These are phyloP conservation scores for Bolboschoenoplectus hybrid DNA, from an alignment of 202 grass and related monocot species.

Conservation along the genomic window DNA sequence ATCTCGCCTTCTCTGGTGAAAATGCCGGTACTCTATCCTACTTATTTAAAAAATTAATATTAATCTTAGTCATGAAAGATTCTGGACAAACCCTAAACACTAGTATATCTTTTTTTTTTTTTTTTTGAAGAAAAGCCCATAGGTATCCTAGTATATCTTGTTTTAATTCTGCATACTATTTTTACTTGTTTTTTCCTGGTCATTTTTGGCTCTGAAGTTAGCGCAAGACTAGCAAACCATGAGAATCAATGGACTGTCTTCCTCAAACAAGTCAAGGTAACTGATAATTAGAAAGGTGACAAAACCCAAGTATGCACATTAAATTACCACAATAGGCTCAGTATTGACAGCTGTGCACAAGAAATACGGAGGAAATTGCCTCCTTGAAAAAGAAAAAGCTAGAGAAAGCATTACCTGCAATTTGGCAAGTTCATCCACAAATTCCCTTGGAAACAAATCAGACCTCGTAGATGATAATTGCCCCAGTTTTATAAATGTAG, in stretches of 20 bases:
- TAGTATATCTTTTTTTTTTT: too few species aligned
- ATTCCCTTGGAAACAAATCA: constrained; percentile 90
- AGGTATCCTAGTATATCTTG: neutral
- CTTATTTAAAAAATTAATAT: constrained; percentile 8
- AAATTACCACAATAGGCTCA: neutral
- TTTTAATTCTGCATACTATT: neutral
- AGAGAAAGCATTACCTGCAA: constrained; percentile 66
- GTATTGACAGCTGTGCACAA: neutral
- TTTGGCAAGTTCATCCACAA: constrained; percentile 96
- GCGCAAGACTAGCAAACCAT: neutral
- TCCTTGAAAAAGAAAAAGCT: neutral
- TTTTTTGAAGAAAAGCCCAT: too few species aligned
- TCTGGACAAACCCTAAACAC: neutral
- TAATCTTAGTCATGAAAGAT: constrained; percentile 18
- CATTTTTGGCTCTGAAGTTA: neutral
- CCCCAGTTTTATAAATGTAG: constrained; percentile 95
- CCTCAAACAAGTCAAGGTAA: neutral
- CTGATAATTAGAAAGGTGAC: constrained; percentile 5
- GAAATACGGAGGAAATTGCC: neutral
- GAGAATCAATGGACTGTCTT: neutral
- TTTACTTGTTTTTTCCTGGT: neutral
- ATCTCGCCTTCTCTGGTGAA: constrained; percentile 87
- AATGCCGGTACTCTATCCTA: constrained; percentile 98
- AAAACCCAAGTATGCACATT: neutral
- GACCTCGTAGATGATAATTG: constrained; percentile 94